Base-by-base conservation (phyloP, 2,329 filamentous ascomycete species). In the Lecanoromycetidae sp. region DNA sequence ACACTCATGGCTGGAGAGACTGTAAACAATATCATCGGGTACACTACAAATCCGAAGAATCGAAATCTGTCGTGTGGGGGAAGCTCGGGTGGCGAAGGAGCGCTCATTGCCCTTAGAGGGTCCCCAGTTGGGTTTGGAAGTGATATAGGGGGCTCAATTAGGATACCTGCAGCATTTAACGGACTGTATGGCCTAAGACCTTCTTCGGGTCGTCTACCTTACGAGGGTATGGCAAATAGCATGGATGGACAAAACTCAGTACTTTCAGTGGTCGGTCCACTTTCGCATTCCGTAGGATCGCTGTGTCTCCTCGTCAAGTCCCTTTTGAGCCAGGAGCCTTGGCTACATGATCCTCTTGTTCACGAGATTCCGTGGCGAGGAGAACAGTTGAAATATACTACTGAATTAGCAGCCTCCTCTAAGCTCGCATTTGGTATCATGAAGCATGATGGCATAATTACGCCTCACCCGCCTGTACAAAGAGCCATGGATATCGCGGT, bases 281-380 rank as follows among this genome's bases (percentile, higher is more conserved):
- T 87, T 12, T 74, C 74, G 0, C 74, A 72, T 0, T 77, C 73
- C 1, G 62, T 73, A 1, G 66, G 68, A 1, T 72, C 71, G 0
- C 56, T 84, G 10, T 70, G 70, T 32, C 61, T 84, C 3, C 57
- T 79, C 2, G 68, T 77, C 2, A 71, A 76, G 55, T 64, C 72
- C 0, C 58, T 84, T 2, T 63, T 87, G 1, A 66, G 65, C 10
- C 71, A 71, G 26, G 56, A 76, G 44, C 82, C 82, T 0, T 86
- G 82, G 82, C 61, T 77, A 1, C 63, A 75, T 52, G 82, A 86
- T 58, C 80, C 82, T 0, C 63, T 79, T 0, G 77, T 80, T 0
- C 63, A 77, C 33, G 77, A 82, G 17, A 66, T 86, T 1, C 81
- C 80, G 0, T 86, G 80, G 74, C 71, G 79, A 2, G 61, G 71